Conservation (phyloP, 2,329 filamentous ascomycete genomes). For the Aureobasidium sp. region DNA sequence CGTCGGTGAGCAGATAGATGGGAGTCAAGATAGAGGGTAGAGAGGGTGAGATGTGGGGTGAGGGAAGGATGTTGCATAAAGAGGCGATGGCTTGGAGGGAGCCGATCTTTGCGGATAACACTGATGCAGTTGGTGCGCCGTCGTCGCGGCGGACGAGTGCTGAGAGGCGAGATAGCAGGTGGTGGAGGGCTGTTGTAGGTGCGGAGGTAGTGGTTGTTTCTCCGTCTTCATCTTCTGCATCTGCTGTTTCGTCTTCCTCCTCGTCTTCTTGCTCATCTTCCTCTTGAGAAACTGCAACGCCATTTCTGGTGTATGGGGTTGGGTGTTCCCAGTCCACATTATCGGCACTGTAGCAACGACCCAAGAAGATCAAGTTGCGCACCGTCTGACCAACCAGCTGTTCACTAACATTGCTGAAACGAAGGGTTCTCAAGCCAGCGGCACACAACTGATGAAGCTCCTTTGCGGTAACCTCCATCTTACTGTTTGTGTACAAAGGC, state of each 20-base stretch:
- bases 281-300: constrained; percentile 35
- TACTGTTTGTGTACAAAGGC: constrained; percentile 60
- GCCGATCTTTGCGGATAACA: constrained; percentile 65
- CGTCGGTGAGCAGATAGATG: constrained; percentile 77
- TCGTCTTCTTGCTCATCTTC: constrained; percentile 35
- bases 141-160: constrained; percentile 67
- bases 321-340: constrained; percentile 35
- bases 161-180: constrained; percentile 70
- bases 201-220: constrained; percentile 20
- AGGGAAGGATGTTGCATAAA: constrained; percentile 54
- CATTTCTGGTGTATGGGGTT: constrained; percentile 34
- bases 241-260: constrained; percentile 38
- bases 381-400: constrained; percentile 69
- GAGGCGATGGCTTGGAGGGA: constrained; percentile 66
- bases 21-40: constrained; percentile 57
- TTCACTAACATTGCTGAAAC: constrained; percentile 48
- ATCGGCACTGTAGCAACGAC: constrained; percentile 54
- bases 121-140: constrained; percentile 46
- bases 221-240: constrained; percentile 33
- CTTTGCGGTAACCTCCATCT: constrained; percentile 56
- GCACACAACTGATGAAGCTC: constrained; percentile 53
- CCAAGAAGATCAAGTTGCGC: constrained; percentile 77
- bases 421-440: constrained; percentile 51
- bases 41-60: constrained; percentile 49
- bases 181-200: constrained; percentile 50